These are phyloP conservation scores for Xylaria sp. DNA, from an alignment of 2,329 filamentous ascomycete genomes.

Conservation along the genomic window DNA sequence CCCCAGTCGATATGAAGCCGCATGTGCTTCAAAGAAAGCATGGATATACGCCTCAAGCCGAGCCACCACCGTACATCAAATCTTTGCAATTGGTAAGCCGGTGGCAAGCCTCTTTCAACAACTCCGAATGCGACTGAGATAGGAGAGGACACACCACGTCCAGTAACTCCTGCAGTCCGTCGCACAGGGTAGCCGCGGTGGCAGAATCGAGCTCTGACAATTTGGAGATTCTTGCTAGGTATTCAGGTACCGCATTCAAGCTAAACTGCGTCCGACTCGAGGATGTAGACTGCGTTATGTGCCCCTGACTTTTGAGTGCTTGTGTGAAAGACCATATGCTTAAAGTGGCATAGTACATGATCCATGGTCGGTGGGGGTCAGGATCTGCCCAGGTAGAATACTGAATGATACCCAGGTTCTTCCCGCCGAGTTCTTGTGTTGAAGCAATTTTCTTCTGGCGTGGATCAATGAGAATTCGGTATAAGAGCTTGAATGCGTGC, in stretches of 20 bases:
- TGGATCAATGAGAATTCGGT: slow-evolving; percentile 62
- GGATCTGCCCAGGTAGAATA: slow-evolving; percentile 76
- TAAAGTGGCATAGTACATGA: slow-evolving; percentile 79
- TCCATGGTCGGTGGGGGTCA: slow-evolving; percentile 82
- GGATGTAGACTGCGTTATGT: slow-evolving; percentile 42
- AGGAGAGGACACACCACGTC: slow-evolving; percentile 40
- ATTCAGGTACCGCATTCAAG: slow-evolving; percentile 37
- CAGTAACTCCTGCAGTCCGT: slow-evolving; percentile 43
- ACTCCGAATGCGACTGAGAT: slow-evolving; percentile 52
- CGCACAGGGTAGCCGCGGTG: slow-evolving; percentile 61
- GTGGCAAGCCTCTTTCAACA: slow-evolving; percentile 70
- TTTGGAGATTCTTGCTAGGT: slow-evolving; percentile 59
- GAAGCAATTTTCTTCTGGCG: slow-evolving; percentile 32
- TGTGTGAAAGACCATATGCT: slow-evolving; percentile 86
- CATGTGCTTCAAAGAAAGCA: neutral
- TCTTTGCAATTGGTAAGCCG: slow-evolving; percentile 66
- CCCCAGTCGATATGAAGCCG: neutral
- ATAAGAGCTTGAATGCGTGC: slow-evolving; percentile 76
- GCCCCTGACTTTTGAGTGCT: slow-evolving; percentile 57
- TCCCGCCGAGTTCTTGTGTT: slow-evolving; percentile 23
- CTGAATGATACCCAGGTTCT: slow-evolving; percentile 36
- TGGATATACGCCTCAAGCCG: slow-evolving; percentile 16
- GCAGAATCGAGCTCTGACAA: slow-evolving; percentile 65
- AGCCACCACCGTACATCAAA: slow-evolving; percentile 29
- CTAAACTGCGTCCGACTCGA: slow-evolving; percentile 20